Base-by-base conservation (phyloP, 2,329 filamentous ascomycete genomes). In the Sclerotinia nivalis region DNA sequence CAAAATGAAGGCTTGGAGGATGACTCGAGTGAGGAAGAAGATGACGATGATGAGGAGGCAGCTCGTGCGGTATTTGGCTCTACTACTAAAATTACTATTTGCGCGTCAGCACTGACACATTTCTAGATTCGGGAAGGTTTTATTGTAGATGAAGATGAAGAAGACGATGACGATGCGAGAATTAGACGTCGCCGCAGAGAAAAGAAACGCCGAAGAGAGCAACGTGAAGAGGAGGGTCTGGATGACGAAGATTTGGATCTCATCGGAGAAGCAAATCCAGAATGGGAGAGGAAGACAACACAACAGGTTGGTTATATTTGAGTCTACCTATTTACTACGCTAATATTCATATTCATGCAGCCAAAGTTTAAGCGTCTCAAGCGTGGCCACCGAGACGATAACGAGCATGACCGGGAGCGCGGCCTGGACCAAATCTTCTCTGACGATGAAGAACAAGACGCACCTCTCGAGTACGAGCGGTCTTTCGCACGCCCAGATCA, bases 221-320 rank as follows among this genome's bases (percentile, higher is more conserved):
- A 93, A 77, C 89, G 93, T 72, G 93, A 97, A 78, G 93, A 95
- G 72, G 92, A 93, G 71, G 84, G 84, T 71, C 87, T 99, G 12
- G 96, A 98, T 75, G 95, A 97, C 75, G 96, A 99, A 80, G 96
- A 99, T 84, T 82, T 99, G 70, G 96, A 98, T 78, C 85, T 99
- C 69, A 97, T 99, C 75, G 94, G 93, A 66, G 92, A 96, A 79
- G 89, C 90, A 73, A 88, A 90, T 73, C 89, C 90, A 1, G 91
- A 89, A 72, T 87, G 87, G 78, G 87, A 91, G 76, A 87, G 88
- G 28, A 89, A 89, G 76, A 83, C 88, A 43, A 84, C 89, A 60
- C 82, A 89, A 73, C 89, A 95, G 86, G 92, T 93, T 87, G 74
- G 84, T 43, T 75, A 52, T 43, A 31, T 20, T 59, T 13, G 34